A percentile compares a stretch with the other conserved stretches of the same genome.
These are phyloP conservation scores for Auriscalpium vulgare DNA, from an alignment of 768 basidiomycete genomes.

Conservation along the genomic window DNA sequence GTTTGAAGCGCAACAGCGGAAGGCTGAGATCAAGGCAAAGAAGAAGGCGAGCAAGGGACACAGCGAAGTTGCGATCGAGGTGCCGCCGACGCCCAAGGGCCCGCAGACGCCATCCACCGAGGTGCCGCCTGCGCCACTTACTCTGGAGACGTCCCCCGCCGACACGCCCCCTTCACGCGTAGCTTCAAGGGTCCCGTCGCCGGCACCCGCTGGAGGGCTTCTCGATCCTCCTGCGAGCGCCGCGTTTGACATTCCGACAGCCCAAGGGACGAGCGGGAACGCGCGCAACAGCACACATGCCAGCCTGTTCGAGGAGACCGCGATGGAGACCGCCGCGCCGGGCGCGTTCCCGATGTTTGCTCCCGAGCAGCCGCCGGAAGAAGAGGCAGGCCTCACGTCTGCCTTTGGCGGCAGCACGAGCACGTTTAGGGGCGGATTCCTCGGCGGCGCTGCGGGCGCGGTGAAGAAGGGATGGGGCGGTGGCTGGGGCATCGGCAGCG, in stretches of 20 bases:
- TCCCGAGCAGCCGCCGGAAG: not conserved
- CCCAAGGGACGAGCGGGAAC: no score
- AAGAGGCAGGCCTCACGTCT: not conserved
- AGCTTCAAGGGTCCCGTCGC: not conserved
- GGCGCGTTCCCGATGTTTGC: not conserved
- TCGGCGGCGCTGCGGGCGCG: not conserved
- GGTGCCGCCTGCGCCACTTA: not conserved
- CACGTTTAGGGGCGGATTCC: not conserved
- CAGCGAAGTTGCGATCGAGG: slow-evolving; percentile 11
- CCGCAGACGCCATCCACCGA: slow-evolving; percentile 6
- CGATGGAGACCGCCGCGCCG: not conserved
- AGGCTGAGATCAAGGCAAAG: not conserved
- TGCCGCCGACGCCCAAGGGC: slow-evolving; percentile 3
- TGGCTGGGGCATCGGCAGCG: not conserved
- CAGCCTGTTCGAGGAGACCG: not conserved
- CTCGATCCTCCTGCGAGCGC: not conserved
- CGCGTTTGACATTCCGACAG: not conserved
- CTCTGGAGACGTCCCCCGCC: not conserved
- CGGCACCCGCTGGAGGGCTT: not conserved
- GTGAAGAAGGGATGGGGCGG: not conserved
- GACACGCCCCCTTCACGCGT: not conserved
- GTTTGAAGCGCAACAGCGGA: no score
- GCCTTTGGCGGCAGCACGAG: not conserved
- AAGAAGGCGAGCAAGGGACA: slow-evolving; percentile 6
- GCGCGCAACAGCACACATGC: not conserved